These are phyloP conservation scores for Breviolum minutum DNA, from an alignment of 73 alveolate genomes.

Conservation along the genomic window DNA sequence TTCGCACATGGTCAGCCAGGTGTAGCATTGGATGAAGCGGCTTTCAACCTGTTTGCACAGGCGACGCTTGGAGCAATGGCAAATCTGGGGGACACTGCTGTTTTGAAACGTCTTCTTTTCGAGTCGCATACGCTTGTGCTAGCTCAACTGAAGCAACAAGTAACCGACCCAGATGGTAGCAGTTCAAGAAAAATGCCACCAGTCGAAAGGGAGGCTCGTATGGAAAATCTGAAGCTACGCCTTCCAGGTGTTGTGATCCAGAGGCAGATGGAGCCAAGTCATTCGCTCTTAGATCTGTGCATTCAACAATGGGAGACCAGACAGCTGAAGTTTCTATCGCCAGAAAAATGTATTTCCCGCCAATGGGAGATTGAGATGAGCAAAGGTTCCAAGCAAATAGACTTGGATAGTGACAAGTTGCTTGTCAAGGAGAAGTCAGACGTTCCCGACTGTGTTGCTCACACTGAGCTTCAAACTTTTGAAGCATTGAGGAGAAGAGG, in stretches of 20 bases:
- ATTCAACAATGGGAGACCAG: constrained; percentile 2
- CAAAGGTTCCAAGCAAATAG: not conserved
- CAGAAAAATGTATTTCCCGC: not conserved
- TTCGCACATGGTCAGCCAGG: not conserved
- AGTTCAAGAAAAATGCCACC: not conserved
- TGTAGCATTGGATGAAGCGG: not conserved
- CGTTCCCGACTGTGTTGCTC: not conserved
- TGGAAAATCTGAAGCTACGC: not conserved
- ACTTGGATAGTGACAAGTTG: not conserved
- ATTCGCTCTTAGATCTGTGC: not conserved
- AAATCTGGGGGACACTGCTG: not conserved
- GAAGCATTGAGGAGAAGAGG: constrained; percentile 13
- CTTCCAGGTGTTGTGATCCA: not conserved
- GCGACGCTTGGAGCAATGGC: not conserved
- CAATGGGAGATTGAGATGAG: not conserved
- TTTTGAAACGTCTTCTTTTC: not conserved
- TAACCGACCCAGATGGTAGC: not conserved
- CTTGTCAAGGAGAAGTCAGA: not conserved
- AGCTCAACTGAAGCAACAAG: not conserved
- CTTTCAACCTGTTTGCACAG: not conserved
- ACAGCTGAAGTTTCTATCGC: not conserved
- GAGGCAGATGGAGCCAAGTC: not conserved
- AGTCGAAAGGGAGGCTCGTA: not conserved
- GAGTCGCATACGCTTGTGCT: not conserved
- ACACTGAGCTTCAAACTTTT: not conserved